These are phyloP conservation scores for Cyphellophora attinorum DNA, from an alignment of 2,329 filamentous ascomycete genomes.

Conservation along the genomic window DNA sequence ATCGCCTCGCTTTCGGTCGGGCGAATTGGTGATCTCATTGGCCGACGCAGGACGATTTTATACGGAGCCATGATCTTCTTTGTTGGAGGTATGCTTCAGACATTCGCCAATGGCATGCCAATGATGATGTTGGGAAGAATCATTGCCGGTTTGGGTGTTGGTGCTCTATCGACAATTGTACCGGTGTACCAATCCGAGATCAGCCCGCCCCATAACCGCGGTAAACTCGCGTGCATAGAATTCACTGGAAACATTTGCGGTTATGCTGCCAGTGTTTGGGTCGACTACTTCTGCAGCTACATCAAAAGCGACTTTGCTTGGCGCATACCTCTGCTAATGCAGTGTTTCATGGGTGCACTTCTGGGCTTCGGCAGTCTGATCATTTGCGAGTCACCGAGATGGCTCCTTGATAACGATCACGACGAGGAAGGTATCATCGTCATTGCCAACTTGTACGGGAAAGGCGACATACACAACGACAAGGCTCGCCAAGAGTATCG, in stretches of 20 bases:
- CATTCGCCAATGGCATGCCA: conserved; percentile 68
- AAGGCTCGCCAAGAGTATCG: conserved; percentile 93
- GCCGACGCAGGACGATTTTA: conserved; percentile 78
- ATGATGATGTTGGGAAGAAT: conserved; percentile 83
- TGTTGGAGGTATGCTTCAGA: conserved; percentile 74
- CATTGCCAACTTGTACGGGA: conserved; percentile 93
- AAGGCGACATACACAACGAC: conserved; percentile 85
- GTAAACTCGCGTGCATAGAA: conserved; percentile 93
- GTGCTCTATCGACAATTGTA: conserved; percentile 82
- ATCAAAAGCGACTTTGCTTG: conserved; percentile 80
- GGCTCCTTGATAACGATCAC: conserved; percentile 94
- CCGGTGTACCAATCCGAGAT: conserved; percentile 93
- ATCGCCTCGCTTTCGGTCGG: conserved; percentile 81
- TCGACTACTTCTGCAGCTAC: conserved; percentile 92
- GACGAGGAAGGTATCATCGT: conserved; percentile 98
- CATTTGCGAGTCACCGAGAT: conserved; percentile 95
- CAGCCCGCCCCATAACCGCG: conserved; percentile 89
- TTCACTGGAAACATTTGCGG: conserved; percentile 96
- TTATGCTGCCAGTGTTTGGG: conserved; percentile 95
- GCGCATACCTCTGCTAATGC: conserved; percentile 82
- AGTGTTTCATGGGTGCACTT: conserved; percentile 86
- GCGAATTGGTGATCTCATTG: conserved; percentile 82
- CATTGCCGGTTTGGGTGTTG: conserved; percentile 75
- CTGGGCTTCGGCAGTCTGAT: conserved; percentile 78
- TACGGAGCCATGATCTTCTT: conserved; percentile 88